Base-by-base conservation (phyloP, 139 green algal genomes). In the Asterochloris sp. region DNA sequence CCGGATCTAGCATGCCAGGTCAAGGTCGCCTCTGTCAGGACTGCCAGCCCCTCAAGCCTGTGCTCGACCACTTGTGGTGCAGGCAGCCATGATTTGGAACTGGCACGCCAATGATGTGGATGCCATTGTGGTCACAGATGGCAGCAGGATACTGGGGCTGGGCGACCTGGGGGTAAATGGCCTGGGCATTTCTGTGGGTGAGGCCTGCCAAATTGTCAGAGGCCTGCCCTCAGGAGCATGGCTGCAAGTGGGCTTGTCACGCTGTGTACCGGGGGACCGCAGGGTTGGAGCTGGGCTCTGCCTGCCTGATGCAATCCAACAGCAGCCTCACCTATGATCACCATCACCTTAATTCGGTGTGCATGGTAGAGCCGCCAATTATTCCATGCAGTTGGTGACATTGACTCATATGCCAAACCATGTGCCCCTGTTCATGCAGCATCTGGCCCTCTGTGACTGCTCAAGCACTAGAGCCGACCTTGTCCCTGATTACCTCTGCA, bases 101-200 rank as follows among this genome's bases (percentile, higher is more conserved):
- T 94, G 89, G 88, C 89, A 83, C 13, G 79, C 66, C 28, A 79
- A 87, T 24, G 62, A 93, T 15, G 92, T 96, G 17, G 84, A 92
- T 62, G 91, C 91, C 0, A 92, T 96, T 76, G 91, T 97, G 21
- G 89, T 98, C 12, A 96, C 92, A 11, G 83, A 86, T 28, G 83
- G 93, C 54, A 90, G 86, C 12, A 85, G 92, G 38, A 91, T 98
- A 85, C 91, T 98, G 80, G 87, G 96, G 38, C 83, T 98, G 83
- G 96, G 93, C 67, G 74, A 99, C 92, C 85, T 98, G 82, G 92
- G 92, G 74, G 60, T 93, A 29, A 91, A 95, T 63, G 94, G 94
- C 27, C 86, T 97, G 29, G 92, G 87, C 71, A 96, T 97, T 75
- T 83, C 88, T 12, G 89, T 97, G 28, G 92, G 85, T 86, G 47